Conservation (phyloP, 1,284 basidiomycete species). For the Ustilago cynodontis region DNA sequence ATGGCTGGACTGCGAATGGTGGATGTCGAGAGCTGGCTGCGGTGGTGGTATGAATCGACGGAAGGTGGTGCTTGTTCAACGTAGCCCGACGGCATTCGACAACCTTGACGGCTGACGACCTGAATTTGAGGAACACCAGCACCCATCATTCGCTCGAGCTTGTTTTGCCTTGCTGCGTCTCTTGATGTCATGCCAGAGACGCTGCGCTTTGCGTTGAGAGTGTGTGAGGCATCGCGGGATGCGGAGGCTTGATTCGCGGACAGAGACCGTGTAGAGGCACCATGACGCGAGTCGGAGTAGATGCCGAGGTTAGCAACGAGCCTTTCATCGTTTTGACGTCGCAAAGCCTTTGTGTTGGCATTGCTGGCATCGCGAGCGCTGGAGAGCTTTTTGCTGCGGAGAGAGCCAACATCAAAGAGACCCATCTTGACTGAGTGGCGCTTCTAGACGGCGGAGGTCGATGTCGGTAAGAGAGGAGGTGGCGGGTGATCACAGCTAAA, state of each 20-base stretch:
- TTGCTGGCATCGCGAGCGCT: constrained; percentile 17
- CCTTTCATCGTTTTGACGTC: constrained; percentile 27
- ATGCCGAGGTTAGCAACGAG: constrained; percentile 21
- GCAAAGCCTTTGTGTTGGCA: constrained; percentile 8
- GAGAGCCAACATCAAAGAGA: constrained; percentile 49
- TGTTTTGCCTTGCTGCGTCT: constrained; percentile 37
- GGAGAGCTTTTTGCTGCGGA: constrained; percentile 32
- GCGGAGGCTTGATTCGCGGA: constrained; percentile 30
- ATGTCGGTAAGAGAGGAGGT: not conserved
- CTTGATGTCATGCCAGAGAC: constrained; percentile 25
- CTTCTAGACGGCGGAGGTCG: not conserved
- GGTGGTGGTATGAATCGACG: constrained; percentile 24
- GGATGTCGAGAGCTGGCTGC: constrained; percentile 7
- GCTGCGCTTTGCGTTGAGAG: constrained; percentile 28
- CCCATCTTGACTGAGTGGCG: constrained; percentile 28
- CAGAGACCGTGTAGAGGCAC: constrained; percentile 30
- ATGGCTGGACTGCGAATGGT: constrained; percentile 14
- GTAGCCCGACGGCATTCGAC: constrained; percentile 18
- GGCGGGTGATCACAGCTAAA: not conserved
- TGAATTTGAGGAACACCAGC: constrained; percentile 46
- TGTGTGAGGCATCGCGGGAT: not conserved
- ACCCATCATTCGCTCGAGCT: constrained; percentile 62
- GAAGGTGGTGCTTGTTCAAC: constrained; percentile 8
- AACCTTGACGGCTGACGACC: constrained; percentile 36
- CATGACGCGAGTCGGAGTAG: constrained; percentile 23